Conservation (phyloP, 805 yeast genomes). For the Lipomyces kockii region DNA sequence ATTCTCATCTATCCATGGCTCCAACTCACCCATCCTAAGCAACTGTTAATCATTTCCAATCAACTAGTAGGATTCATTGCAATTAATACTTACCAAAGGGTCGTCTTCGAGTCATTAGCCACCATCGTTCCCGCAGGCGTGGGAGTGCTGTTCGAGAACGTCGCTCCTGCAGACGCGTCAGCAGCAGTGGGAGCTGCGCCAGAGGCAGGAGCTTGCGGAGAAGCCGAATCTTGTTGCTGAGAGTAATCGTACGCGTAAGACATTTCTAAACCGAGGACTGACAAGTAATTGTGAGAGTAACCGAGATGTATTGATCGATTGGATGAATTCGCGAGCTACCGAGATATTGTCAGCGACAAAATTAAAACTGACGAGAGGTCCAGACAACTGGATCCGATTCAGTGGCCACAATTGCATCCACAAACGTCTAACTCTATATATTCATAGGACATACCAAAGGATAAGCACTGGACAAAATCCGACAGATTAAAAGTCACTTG, state of each 20-base stretch:
- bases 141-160: conserved; percentile 28
- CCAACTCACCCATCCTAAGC: conserved; percentile 77
- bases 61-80: background rate
- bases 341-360: background rate
- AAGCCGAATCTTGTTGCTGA: conserved; percentile 34
- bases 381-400: background rate
- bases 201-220: conserved; percentile 32
- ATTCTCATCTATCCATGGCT: conserved; percentile 79
- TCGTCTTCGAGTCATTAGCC: conserved; percentile 41
- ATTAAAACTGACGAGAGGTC: background rate
- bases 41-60: conserved; percentile 2
- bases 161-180: conserved; percentile 30
- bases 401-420: background rate
- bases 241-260: conserved; percentile 38
- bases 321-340: background rate
- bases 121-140: conserved; percentile 27
- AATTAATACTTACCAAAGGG: conserved; percentile 42
- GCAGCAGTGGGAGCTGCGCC: conserved; percentile 22
- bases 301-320: background rate
- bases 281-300: background rate
- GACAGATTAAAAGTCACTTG: background rate
- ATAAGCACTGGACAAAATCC: background rate
- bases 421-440: background rate
- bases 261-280: conserved; percentile 15
- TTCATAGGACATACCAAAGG: background rate